Conservation (phyloP, 495 filamentous ascomycete species). For the Xylaria curta region DNA sequence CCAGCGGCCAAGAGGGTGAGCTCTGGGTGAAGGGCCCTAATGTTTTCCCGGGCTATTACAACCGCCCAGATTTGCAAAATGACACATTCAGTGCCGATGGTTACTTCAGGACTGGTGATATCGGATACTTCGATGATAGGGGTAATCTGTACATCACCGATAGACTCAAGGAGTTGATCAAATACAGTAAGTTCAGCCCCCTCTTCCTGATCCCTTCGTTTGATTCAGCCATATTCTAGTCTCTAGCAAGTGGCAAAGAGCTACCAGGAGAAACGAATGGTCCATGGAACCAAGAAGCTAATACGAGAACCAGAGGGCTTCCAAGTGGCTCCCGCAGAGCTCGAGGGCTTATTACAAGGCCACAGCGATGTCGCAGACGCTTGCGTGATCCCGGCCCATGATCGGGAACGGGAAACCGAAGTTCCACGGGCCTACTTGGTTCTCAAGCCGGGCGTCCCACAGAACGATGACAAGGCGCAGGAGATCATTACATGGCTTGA, state of each 20-base stretch:
- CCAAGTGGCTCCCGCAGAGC: constrained; percentile 86
- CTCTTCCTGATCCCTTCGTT: not conserved
- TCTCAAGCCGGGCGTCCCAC: constrained; percentile 57
- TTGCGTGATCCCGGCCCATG: constrained; percentile 83
- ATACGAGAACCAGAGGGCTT: constrained; percentile 64
- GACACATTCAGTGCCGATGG: constrained; percentile 73
- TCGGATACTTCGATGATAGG: constrained; percentile 62
- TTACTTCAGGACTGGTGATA: constrained; percentile 86
- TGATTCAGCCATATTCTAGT: not conserved
- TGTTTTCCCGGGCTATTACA: constrained; percentile 79
- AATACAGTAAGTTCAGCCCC: constrained; percentile 63
- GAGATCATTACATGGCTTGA: constrained; percentile 71
- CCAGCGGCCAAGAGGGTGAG: constrained; percentile 61
- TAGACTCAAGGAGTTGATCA: constrained; percentile 90
- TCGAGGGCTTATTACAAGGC: constrained; percentile 77
- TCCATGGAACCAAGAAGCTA: not conserved
- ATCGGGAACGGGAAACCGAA: constrained; percentile 73
- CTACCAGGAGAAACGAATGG: not conserved
- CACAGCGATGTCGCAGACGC: constrained; percentile 81
- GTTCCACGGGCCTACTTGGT: constrained; percentile 86
- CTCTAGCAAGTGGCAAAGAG: not conserved
- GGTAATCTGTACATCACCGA: constrained; percentile 72
- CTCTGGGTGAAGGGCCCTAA: constrained; percentile 81
- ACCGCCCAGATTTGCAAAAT: constrained; percentile 67
- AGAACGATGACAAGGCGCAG: constrained; percentile 59